Conservation (phyloP, 1,284 basidiomycete genomes). For the Rhizopogon hawkerae region DNA sequence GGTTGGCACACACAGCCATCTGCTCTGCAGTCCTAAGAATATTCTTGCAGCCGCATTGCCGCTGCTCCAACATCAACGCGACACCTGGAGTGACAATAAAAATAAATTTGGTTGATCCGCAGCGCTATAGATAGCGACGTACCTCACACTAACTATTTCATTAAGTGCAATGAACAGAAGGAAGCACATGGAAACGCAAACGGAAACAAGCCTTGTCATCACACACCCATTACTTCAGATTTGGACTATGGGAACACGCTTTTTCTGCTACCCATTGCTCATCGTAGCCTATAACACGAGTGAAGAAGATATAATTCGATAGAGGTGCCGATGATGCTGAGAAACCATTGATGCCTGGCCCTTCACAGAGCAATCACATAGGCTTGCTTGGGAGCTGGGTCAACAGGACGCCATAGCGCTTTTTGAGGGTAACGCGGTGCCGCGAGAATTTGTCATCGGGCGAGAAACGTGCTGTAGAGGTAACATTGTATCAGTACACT, state of each 20-base stretch:
- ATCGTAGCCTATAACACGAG: background rate
- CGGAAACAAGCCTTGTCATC: background rate
- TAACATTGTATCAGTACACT: background rate
- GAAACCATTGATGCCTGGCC: no score
- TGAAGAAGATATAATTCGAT: background rate
- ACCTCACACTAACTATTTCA: background rate
- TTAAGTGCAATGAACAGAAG: background rate
- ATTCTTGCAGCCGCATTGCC: background rate
- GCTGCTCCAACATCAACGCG: background rate
- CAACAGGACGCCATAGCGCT: constrained; percentile 76
- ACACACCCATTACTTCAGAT: no score
- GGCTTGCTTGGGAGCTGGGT: constrained; percentile 89
- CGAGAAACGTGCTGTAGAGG: constrained; percentile 78
- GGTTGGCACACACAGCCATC: background rate
- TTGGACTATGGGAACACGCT: background rate
- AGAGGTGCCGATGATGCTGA: background rate
- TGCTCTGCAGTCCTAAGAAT: background rate
- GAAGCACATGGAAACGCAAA: background rate
- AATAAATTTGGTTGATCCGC: no score
- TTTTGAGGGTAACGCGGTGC: constrained; percentile 92
- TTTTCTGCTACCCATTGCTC: background rate
- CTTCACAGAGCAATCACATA: constrained; percentile 37
- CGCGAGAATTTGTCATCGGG: constrained; percentile 97
- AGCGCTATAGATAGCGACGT: background rate
- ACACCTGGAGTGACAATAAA: background rate